Evolutionary conservation across 1,139 yeast genomes (phyloP), one percentile per base, ranked within the genome.

Genomic region (Kazachstania sp.): DNA sequence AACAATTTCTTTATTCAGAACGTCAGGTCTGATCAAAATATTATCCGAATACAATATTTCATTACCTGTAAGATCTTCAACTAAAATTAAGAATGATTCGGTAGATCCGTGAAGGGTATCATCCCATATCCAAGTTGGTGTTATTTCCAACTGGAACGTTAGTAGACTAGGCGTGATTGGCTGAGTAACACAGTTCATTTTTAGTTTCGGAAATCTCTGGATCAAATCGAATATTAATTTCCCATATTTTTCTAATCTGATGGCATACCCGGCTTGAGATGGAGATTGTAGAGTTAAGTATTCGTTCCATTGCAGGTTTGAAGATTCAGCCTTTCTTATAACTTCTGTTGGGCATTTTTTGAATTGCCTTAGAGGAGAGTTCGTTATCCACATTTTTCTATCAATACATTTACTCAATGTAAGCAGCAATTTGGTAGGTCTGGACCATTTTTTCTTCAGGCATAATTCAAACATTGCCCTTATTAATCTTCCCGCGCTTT

Each of bases 31-130:
- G 9, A 90, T 74, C 1, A 74, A 57, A 43, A 90, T 68, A 2
- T 70, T 65, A 48, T 85, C 92, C 35, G 69, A 57, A 56, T 73
- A 78, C 23, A 92, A 66, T n/a, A 88, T 73, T 43, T 68, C 71
- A 48, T 86, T 92, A 3, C 96, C 95, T 63, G 86, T 83, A 48
- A 86, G 75, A 59, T 90, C 97, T 59, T 88, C 97, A 1, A 86
- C 86, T 13, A 86, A 50, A 4, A 92, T 57, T 40, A 80, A 65
- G 58, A 88, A 92, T 12, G 77, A 68, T 60, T 90, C 92, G 2
- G 77, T 70, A 30, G 63, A 67, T 0, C 86, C 86, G 60, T 87
- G 96, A 3, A 81, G 51, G 3, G 63, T 63, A 7, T 63, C 54
- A 58, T 85, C 81, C 97, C 97, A 88, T 20, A 70, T 71, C 83